Evolutionary conservation across 139 green algal genomes (phyloP).

Genomic region (Chlorella sp.): DNA sequence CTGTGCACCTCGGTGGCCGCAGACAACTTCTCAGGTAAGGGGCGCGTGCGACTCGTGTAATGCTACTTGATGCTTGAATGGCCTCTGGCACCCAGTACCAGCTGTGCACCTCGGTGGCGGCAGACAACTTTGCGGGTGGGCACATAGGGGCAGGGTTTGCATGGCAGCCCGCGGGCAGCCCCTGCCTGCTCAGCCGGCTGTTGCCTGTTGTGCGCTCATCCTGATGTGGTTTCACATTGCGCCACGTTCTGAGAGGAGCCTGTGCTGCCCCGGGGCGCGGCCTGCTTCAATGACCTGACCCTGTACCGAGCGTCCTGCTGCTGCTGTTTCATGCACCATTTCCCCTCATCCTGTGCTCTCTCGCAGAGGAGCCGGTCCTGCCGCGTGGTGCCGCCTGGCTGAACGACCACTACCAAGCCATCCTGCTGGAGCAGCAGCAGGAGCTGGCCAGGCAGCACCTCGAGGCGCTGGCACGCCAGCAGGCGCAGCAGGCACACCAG

Average conservation of each 20-base stretch:
- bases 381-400: conserved; percentile 10
- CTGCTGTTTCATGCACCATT: too few species aligned
- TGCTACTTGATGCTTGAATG: too few species aligned
- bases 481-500: neutral
- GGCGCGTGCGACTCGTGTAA: too few species aligned
- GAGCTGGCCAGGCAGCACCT: neutral
- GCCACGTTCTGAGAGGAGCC: neutral
- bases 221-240: neutral
- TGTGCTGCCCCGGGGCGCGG: conserved; percentile 3
- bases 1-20: conserved; percentile 69
- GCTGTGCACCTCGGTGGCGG: conserved; percentile 69
- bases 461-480: neutral
- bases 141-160: neutral
- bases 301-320: too few species aligned
- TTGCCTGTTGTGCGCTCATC: neutral
- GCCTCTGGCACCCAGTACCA: conserved; percentile 83
- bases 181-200: neutral
- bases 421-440: conserved; percentile 28
- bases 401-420: conserved; percentile 35
- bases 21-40: conserved; percentile 62
- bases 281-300: conserved; percentile 32
- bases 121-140: conserved; percentile 65
- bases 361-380: neutral
- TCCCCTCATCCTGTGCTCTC: too few species aligned
- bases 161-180: neutral